These are phyloP conservation scores for Litsea cubeba DNA, from an alignment of 164 flowering plant species.

Conservation along the genomic window DNA sequence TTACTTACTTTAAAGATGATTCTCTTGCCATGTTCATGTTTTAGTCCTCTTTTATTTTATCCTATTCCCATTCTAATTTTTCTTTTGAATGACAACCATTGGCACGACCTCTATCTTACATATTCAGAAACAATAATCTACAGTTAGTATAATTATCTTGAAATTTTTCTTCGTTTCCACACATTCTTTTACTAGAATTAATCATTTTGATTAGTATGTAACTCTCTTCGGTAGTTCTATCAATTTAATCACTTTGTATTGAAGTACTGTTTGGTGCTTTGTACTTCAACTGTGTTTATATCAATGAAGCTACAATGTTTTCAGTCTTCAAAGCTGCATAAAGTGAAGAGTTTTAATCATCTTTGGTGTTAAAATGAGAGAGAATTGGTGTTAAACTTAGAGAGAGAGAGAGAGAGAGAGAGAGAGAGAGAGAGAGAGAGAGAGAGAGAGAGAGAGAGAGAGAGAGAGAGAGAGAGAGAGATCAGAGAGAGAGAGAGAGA, in stretches of 20 bases:
- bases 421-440: no score
- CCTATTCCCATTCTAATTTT: constrained; percentile 1
- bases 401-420: no score
- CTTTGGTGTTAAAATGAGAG: neutral
- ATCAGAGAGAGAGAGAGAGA: no score
- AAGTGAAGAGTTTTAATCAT: neutral
- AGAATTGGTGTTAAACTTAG: neutral
- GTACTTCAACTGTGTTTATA: no score
- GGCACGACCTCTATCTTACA: neutral
- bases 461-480: no score
- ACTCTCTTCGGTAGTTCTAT: neutral
- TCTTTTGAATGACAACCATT: constrained; percentile 17
- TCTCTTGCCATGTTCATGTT: constrained; percentile 14
- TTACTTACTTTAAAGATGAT: constrained; percentile 18
- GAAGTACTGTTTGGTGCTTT: neutral
- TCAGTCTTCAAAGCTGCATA: no score
- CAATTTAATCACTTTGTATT: neutral
- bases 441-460: no score
- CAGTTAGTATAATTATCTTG: neutral
- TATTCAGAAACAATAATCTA: neutral
- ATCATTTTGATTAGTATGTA: neutral
- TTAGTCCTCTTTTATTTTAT: constrained; percentile 17
- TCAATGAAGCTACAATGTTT: no score
- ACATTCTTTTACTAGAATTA: neutral
- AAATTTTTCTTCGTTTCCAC: neutral